Percentiles rank a stretch among this genome's conserved stretches.
Evolutionary conservation across 1,139 yeast species (phyloP).

Genomic region (Blastobotrys apis): DNA sequence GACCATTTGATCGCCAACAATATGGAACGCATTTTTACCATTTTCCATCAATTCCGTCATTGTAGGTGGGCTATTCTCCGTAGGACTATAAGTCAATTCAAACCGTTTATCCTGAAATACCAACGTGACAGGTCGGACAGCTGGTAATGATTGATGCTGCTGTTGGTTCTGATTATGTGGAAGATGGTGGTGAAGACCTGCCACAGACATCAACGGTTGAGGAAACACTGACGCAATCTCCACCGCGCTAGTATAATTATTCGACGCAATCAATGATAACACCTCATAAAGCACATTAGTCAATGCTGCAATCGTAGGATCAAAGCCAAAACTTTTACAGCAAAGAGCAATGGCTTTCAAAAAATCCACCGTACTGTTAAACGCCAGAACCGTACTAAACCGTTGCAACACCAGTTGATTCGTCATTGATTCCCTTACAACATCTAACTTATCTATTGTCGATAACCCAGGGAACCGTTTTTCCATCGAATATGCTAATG

Average conservation of each 20-base stretch:
- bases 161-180: neutral
- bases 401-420: constrained; percentile 19
- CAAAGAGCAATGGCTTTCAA: constrained; percentile 64
- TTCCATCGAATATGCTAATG: constrained; percentile 59
- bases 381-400: constrained; percentile 32
- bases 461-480: constrained; percentile 6
- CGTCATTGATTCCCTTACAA: constrained; percentile 17
- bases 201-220: neutral
- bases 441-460: constrained; percentile 1
- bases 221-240: constrained; percentile 5
- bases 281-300: constrained; percentile 64
- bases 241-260: constrained; percentile 3
- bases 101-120: constrained; percentile 44
- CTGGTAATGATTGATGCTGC: constrained; percentile 1
- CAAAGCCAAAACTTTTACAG: constrained; percentile 77
- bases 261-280: constrained; percentile 29
- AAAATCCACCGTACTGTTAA: constrained; percentile 49
- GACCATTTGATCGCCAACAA: constrained; percentile 39
- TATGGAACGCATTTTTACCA: constrained; percentile 62
- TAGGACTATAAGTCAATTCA: constrained; percentile 57
- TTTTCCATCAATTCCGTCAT: constrained; percentile 63
- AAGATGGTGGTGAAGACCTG: no score
- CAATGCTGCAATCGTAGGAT: constrained; percentile 54
- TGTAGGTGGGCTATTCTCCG: constrained; percentile 60
- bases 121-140: constrained; percentile 38